Conservation (phyloP, 2,329 filamentous ascomycete genomes). For the Diaporthe australafricana region DNA sequence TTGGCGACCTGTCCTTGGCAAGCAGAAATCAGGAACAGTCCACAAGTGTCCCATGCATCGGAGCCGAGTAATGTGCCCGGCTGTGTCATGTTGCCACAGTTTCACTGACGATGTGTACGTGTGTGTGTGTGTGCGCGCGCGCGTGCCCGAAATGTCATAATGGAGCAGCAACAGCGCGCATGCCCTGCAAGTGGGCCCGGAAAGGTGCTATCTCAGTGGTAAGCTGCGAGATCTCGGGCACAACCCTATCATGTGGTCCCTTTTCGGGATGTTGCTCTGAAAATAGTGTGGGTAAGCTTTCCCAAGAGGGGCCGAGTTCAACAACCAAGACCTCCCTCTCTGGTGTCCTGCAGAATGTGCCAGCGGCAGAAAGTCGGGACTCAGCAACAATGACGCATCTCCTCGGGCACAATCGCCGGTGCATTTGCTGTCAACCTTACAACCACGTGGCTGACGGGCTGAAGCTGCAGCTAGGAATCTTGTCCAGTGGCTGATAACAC, state of each 20-base stretch:
- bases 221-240: slow-evolving; percentile 1
- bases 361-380: neutral
- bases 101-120: neutral
- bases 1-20: neutral
- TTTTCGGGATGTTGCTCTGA: neutral
- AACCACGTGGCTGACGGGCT: slow-evolving; percentile 18
- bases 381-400: neutral
- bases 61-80: neutral
- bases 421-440: neutral
- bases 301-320: neutral
- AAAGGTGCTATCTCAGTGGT: neutral
- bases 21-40: neutral
- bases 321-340: no score
- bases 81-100: neutral
- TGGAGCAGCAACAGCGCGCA: neutral
- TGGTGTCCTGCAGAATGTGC: no score
- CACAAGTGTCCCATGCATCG: neutral
- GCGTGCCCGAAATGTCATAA: no score
- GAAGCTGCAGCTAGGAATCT: slow-evolving; percentile 1
- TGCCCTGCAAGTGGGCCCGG: neutral
- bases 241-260: neutral
- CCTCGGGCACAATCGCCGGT: neutral
- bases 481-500: neutral
- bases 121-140: no score
- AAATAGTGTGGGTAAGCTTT: neutral